A percentile compares a stretch with the other conserved stretches of the same genome.
Conservation (phyloP, 805 yeast genomes). For the Candida pini region DNA sequence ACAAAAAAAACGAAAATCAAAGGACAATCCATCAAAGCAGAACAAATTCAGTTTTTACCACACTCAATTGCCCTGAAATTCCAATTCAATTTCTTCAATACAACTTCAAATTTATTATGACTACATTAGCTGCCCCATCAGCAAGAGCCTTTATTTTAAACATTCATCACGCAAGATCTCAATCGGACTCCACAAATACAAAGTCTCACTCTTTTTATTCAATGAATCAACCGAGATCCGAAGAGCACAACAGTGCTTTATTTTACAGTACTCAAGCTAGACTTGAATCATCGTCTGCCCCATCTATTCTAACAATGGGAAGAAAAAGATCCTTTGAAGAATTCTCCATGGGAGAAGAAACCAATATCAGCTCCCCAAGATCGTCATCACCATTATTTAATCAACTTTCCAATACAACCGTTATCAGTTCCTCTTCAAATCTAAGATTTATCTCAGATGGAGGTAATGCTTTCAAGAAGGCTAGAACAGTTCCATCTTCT, state of each 20-base stretch:
- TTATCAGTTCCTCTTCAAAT: background rate
- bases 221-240: conserved; percentile 22
- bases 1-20: no score
- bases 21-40: no score
- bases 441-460: conserved; percentile 6
- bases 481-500: conserved; percentile 28
- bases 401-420: background rate
- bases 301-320: background rate
- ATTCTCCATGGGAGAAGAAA: background rate
- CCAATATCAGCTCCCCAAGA: background rate
- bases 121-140: conserved; percentile 14
- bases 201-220: conserved; percentile 20
- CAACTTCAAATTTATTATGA: conserved; percentile 11
- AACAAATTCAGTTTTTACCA: no score
- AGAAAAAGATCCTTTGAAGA: conserved; percentile 14
- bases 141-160: conserved; percentile 4
- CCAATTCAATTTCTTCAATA: no score
- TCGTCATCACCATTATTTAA: background rate
- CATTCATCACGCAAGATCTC: conserved; percentile 26
- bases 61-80: no score
- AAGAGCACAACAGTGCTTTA: conserved; percentile 12
- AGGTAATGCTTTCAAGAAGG: no score
- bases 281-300: background rate
- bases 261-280: conserved; percentile 4
- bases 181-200: conserved; percentile 26